A percentile compares a stretch with the other conserved stretches of the same genome.
These are phyloP conservation scores for Microdochium trichocladiopsis DNA, from an alignment of 2,329 filamentous ascomycete genomes.

Conservation along the genomic window DNA sequence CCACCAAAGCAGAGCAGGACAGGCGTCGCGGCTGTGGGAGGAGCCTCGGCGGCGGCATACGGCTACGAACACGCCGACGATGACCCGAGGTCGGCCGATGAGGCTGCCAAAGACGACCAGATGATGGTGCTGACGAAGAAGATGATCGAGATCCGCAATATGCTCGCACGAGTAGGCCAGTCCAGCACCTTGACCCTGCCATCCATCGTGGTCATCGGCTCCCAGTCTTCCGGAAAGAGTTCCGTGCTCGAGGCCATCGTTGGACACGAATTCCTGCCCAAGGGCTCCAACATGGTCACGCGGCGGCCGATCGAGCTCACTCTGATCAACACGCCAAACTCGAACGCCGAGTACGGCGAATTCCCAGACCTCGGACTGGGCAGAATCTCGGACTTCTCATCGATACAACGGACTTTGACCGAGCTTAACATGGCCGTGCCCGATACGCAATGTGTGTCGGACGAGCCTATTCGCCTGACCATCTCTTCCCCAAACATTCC, in stretches of 20 bases:
- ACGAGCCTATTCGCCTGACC: constrained; percentile 92
- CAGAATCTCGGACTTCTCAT: constrained; percentile 84
- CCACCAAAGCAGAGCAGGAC: constrained; percentile 52
- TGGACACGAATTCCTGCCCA: constrained; percentile 94
- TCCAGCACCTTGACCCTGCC: constrained; percentile 82
- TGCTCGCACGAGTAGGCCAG: constrained; percentile 87
- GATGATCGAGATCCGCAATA: constrained; percentile 97
- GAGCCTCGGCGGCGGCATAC: constrained; percentile 70
- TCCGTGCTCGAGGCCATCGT: constrained; percentile 96
- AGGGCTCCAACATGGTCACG: constrained; percentile 98
- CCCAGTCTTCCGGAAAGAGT: constrained; percentile 96
- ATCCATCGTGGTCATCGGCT: constrained; percentile 98
- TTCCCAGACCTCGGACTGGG: constrained; percentile 87
- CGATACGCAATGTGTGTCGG: constrained; percentile 83
- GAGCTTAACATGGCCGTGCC: constrained; percentile 93
- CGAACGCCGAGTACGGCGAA: constrained; percentile 85
- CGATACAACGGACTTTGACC: constrained; percentile 88
- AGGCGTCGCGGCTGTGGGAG: constrained; percentile 56
- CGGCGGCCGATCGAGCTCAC: constrained; percentile 92
- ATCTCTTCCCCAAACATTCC: constrained; percentile 95
- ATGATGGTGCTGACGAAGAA: constrained; percentile 99
- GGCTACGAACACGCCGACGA: constrained; percentile 69
- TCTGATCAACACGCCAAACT: constrained; percentile 86
- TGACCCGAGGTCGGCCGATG: constrained; percentile 51
- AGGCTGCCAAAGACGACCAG: constrained; percentile 81